Evolutionary conservation across 768 basidiomycete species (phyloP).

Genomic region (Cystobasidium onofrii): DNA sequence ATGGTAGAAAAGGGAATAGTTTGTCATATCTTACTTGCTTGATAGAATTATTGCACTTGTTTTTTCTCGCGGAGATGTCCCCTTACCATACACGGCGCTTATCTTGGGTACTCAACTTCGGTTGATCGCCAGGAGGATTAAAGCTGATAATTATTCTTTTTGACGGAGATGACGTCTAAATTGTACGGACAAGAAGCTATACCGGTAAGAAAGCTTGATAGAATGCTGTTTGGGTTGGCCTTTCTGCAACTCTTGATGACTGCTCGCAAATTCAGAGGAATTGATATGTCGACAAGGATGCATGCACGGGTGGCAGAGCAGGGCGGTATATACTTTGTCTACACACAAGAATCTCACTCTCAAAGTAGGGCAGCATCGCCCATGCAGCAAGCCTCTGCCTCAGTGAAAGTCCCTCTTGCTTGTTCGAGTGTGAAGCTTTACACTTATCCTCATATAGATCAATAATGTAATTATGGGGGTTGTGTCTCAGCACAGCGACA

Average conservation of each 20-base stretch:
- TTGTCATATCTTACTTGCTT: neutral
- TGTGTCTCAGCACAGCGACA: neutral
- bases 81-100: neutral
- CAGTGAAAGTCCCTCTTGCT: neutral
- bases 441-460: neutral
- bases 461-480: neutral
- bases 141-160: neutral
- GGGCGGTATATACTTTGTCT: no score
- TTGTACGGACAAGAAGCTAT: neutral
- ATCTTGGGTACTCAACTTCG: no score
- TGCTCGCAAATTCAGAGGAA: no score
- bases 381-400: neutral
- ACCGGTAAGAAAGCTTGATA: neutral
- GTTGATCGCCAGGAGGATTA: neutral
- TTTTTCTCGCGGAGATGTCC: neutral
- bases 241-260: no score
- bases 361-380: no score
- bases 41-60: neutral
- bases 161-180: neutral
- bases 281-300: no score
- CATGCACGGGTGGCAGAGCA: no score
- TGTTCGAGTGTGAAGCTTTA: neutral
- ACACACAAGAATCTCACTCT: no score
- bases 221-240: no score
- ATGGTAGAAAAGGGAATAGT: neutral